phyloP scores from a whole-genome alignment of 2,329 filamentous ascomycete genomes.

The Aspergillus fumigatus region DNA sequence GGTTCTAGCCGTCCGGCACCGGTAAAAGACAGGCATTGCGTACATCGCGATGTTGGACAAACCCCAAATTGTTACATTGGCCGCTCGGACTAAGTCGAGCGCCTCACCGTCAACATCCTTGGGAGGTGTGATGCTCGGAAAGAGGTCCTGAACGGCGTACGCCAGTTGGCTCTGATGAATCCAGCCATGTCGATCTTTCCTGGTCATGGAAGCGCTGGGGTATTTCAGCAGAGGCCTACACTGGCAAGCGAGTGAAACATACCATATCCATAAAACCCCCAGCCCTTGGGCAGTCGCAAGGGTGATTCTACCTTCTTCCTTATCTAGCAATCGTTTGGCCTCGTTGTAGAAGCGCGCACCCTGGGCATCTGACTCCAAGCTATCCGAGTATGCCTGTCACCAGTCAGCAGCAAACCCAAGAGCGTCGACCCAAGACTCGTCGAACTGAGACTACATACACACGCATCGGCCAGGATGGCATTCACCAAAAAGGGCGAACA shows the following conservation, averaged over 20 bases:
- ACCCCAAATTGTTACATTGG: constrained; percentile 20
- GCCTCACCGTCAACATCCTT: constrained; percentile 15
- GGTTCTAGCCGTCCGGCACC: not conserved
- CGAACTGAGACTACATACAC: constrained; percentile 17
- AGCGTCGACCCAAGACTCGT: too few species aligned
- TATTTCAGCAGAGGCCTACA: not conserved
- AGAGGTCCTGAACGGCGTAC: constrained; percentile 21
- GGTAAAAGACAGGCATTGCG: constrained; percentile 1
- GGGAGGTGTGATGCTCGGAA: constrained; percentile 7
- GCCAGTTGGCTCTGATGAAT: constrained; percentile 24
- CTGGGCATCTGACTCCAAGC: constrained; percentile 20
- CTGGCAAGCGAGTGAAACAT: constrained; percentile 2
- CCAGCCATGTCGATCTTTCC: constrained; percentile 30
- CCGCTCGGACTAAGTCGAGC: constrained; percentile 6
- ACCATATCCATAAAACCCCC: constrained; percentile 28
- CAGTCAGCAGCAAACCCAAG: not conserved
- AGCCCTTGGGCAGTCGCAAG: constrained; percentile 29
- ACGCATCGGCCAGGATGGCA: constrained; percentile 28
- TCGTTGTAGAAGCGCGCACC: constrained; percentile 32
- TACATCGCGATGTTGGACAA: constrained; percentile 25
- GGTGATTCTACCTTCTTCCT: constrained; percentile 27
- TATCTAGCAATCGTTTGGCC: constrained; percentile 26
- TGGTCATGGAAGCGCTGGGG: constrained; percentile 27
- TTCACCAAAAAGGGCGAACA: constrained; percentile 36
- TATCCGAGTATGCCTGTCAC: constrained; percentile 26